These are phyloP conservation scores for Hypoxylon intermedium DNA, from an alignment of 495 filamentous ascomycete genomes.

Conservation along the genomic window DNA sequence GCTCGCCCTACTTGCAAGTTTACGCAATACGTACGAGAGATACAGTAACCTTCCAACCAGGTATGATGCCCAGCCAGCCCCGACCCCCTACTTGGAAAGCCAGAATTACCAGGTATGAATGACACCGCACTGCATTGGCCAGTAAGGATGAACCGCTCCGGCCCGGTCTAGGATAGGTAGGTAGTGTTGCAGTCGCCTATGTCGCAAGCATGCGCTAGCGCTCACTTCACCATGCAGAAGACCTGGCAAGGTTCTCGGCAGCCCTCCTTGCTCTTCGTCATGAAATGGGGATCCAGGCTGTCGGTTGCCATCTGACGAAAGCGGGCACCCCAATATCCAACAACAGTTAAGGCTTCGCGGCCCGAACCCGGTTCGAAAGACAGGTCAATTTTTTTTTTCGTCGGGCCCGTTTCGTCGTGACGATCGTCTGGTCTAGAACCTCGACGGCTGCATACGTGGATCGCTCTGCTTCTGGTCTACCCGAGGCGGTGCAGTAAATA, in stretches of 20 bases:
- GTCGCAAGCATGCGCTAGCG: slow-evolving; percentile 28
- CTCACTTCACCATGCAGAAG: slow-evolving; percentile 25
- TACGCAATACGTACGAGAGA: slow-evolving; percentile 12
- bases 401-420: slow-evolving; percentile 3
- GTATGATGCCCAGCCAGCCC: slow-evolving; percentile 6
- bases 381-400: neutral
- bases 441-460: slow-evolving; percentile 10
- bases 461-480: slow-evolving; percentile 6
- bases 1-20: slow-evolving; percentile 1
- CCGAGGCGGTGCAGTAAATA: slow-evolving; percentile 6
- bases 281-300: slow-evolving; percentile 22
- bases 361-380: slow-evolving; percentile 12
- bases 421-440: slow-evolving; percentile 22
- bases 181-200: slow-evolving; percentile 22
- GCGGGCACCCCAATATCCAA: neutral
- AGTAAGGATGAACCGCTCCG: slow-evolving; percentile 11
- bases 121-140: slow-evolving; percentile 27
- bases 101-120: too few species aligned
- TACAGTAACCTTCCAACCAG: too few species aligned
- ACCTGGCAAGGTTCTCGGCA: slow-evolving; percentile 27
- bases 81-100: neutral
- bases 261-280: slow-evolving; percentile 5
- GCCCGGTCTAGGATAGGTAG: slow-evolving; percentile 5
- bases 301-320: slow-evolving; percentile 32
- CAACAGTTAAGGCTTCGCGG: slow-evolving; percentile 18